Conservation (phyloP, 768 basidiomycete species). For the Tephrocybe sp. region DNA sequence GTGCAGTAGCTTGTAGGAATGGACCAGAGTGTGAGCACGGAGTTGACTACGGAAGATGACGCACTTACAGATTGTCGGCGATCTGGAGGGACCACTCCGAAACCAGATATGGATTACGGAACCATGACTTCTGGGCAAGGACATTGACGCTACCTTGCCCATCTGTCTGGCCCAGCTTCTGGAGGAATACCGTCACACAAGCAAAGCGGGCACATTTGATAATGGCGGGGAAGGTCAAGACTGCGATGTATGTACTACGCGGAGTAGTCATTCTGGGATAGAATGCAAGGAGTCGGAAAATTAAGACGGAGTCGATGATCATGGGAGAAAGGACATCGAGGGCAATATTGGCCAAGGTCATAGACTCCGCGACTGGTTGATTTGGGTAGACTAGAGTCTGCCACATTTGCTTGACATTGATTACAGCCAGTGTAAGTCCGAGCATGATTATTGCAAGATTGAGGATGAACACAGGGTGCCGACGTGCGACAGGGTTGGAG, state of each 20-base stretch:
- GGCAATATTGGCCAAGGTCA: slow-evolving; percentile 20
- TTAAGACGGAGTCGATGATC: slow-evolving; percentile 35
- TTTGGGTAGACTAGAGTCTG: slow-evolving; percentile 16
- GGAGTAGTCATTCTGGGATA: slow-evolving; percentile 26
- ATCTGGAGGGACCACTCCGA: slow-evolving; percentile 34
- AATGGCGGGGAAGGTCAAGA: slow-evolving; percentile 26
- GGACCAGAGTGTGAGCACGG: not conserved
- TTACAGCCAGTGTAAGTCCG: slow-evolving; percentile 22
- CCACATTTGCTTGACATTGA: slow-evolving; percentile 18
- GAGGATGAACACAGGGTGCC: slow-evolving; percentile 29
- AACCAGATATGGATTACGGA: slow-evolving; percentile 18
- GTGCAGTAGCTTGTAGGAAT: slow-evolving; percentile 21
- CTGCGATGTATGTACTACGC: slow-evolving; percentile 8
- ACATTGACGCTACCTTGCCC: not conserved
- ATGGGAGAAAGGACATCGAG: slow-evolving; percentile 29
- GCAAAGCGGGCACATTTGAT: slow-evolving; percentile 29
- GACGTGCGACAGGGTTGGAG: slow-evolving; percentile 24
- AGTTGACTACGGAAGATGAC: not conserved
- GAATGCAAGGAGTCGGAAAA: slow-evolving; percentile 34
- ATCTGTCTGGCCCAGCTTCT: not conserved
- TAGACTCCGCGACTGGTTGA: slow-evolving; percentile 10
- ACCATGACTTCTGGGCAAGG: not conserved
- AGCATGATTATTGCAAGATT: slow-evolving; percentile 27
- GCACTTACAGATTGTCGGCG: slow-evolving; percentile 30
- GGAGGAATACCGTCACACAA: slow-evolving; percentile 17